These are phyloP conservation scores for Sisymbrium altissimum DNA, from an alignment of 345 rosid species.

Conservation along the genomic window DNA sequence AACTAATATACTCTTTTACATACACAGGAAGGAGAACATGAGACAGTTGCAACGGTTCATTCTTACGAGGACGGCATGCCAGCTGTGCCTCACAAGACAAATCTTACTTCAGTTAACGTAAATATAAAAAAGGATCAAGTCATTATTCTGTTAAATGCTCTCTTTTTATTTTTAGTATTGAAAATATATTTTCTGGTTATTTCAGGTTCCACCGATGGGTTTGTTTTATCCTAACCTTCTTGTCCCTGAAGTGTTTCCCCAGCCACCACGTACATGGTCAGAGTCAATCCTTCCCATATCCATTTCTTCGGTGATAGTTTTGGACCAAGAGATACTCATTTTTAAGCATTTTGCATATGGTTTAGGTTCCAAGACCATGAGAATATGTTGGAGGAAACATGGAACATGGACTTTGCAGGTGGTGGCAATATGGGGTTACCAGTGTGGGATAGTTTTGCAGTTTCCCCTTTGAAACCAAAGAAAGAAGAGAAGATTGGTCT, in stretches of 20 bases:
- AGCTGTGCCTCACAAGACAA: slow-evolving; percentile 74
- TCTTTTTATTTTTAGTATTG: not conserved
- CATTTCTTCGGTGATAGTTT: slow-evolving; percentile 8
- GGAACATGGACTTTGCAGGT: slow-evolving; percentile 77
- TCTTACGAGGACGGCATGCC: slow-evolving; percentile 73
- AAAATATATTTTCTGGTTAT: not conserved
- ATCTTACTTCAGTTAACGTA: slow-evolving; percentile 84
- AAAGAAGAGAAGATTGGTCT: slow-evolving; percentile 96
- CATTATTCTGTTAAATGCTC: not conserved
- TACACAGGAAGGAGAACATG: slow-evolving; percentile 73
- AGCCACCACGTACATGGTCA: slow-evolving; percentile 86
- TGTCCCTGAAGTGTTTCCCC: slow-evolving; percentile 81
- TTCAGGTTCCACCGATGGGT: slow-evolving; percentile 95
- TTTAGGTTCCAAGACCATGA: slow-evolving; percentile 81
- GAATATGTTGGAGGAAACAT: slow-evolving; percentile 90
- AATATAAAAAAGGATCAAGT: not conserved
- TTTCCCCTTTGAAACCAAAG: slow-evolving; percentile 61
- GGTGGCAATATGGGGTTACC: slow-evolving; percentile 45
- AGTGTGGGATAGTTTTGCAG: slow-evolving; percentile 81
- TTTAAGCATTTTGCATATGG: not conserved
- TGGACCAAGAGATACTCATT: not conserved
- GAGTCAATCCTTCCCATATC: slow-evolving; percentile 39
- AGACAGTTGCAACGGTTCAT: slow-evolving; percentile 61
- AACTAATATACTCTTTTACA: not conserved
- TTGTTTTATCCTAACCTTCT: slow-evolving; percentile 83